Evolutionary conservation across 371 early-diverging fungal species (phyloP).

Genomic region (Apophysomyces ossiformis): DNA sequence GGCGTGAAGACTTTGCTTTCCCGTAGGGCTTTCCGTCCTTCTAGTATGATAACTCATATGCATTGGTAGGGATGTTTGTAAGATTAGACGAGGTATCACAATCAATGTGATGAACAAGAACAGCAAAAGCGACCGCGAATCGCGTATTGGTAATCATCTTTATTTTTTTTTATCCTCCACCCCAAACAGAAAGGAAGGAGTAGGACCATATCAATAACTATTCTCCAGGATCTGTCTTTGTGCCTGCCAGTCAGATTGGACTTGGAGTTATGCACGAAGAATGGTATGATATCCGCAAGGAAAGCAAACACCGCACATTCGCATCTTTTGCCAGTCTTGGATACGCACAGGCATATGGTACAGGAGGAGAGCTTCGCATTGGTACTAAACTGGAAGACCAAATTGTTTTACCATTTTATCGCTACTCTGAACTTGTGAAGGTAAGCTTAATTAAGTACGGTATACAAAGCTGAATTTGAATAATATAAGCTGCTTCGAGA

Average conservation of each 20-base stretch:
- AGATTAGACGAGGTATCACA: conserved; percentile 49
- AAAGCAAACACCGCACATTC: conserved; percentile 33
- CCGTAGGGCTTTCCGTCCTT: conserved; percentile 29
- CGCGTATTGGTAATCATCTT: conserved; percentile 19
- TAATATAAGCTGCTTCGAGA: conserved; percentile 43
- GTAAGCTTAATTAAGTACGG: conserved; percentile 22
- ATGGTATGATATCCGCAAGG: conserved; percentile 57
- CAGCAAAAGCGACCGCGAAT: conserved; percentile 41
- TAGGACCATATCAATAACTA: neutral
- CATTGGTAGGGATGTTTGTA: conserved; percentile 43
- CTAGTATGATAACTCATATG: neutral
- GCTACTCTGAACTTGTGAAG: conserved; percentile 39
- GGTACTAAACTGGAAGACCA: conserved; percentile 64
- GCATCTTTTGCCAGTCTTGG: conserved; percentile 39
- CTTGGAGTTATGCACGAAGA: conserved; percentile 39
- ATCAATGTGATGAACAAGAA: conserved; percentile 51
- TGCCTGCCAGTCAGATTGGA: conserved; percentile 32
- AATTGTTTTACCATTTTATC: conserved; percentile 46
- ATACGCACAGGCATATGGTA: conserved; percentile 24
- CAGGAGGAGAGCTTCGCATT: conserved; percentile 60
- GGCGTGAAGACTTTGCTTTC: conserved; percentile 54
- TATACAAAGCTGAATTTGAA: neutral
- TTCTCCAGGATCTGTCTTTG: conserved; percentile 23
- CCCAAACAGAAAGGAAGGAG: conserved; percentile 21
- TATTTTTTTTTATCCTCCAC: neutral